Evolutionary conservation across 2,329 filamentous ascomycete genomes (phyloP).

Genomic region (Capronia epimyces): DNA sequence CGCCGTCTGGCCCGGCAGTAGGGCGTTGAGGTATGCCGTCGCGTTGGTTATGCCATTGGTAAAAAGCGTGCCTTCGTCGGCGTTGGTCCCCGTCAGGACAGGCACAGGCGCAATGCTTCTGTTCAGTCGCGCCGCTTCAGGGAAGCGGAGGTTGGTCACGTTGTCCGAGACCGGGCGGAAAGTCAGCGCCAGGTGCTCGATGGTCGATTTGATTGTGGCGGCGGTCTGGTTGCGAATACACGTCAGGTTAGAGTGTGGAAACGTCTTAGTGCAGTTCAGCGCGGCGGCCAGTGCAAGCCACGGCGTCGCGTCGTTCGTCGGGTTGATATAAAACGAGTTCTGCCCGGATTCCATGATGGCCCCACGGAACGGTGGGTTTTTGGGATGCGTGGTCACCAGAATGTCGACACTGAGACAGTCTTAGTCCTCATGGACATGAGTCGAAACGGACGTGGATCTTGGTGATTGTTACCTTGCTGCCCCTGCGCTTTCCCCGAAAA

Average conservation of each 20-base stretch:
- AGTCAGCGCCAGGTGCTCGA: conserved; percentile 17
- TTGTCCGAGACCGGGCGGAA: conserved; percentile 25
- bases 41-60: conserved; percentile 7
- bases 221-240: conserved; percentile 26
- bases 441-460: no score
- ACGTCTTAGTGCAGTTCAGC: conserved; percentile 14
- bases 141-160: conserved; percentile 16
- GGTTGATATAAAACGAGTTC: conserved; percentile 21
- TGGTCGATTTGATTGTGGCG: conserved; percentile 20
- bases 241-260: conserved; percentile 12
- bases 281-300: conserved; percentile 17
- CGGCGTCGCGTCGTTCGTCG: conserved; percentile 4
- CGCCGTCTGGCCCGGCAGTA: conserved; percentile 11
- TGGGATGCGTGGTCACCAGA: conserved; percentile 26
- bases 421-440: not conserved
- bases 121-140: conserved; percentile 31
- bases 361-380: conserved; percentile 29
- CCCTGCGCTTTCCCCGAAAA: conserved; percentile 35
- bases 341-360: conserved; percentile 32
- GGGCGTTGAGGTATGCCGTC: conserved; percentile 1
- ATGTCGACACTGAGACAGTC: conserved; percentile 23
- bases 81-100: conserved; percentile 40
- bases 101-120: conserved; percentile 38
- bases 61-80: conserved; percentile 38
- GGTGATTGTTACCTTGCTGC: conserved; percentile 13